phyloP scores from a whole-genome alignment of 2,329 filamentous ascomycete species.

The Penicillium brevicompactum region DNA sequence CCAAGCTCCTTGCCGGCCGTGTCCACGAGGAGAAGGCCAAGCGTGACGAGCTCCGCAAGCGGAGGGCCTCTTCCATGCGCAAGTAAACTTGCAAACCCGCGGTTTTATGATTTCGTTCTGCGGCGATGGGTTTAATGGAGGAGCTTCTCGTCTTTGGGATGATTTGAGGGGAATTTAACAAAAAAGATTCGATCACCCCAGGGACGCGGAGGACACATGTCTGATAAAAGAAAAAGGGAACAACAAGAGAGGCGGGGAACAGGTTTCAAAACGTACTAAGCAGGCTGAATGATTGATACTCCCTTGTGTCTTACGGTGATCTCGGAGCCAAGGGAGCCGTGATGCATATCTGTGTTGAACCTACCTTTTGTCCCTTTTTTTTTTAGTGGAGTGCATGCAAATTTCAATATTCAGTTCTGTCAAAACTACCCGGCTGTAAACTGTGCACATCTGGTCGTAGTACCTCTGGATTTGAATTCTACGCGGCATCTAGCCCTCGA shows the following conservation, averaged over 20 bases:
- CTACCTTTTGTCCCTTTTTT: conserved; percentile 29
- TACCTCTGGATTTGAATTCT: background rate
- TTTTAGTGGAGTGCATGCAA: conserved; percentile 33
- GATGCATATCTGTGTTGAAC: conserved; percentile 27
- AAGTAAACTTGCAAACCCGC: conserved; percentile 57
- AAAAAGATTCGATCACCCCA: conserved; percentile 24
- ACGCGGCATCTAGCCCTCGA: background rate
- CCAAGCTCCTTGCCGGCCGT: conserved; percentile 94
- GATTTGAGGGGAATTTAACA: conserved; percentile 24
- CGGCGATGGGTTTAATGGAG: conserved; percentile 37
- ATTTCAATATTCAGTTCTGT: conserved; percentile 25
- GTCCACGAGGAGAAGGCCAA: conserved; percentile 92
- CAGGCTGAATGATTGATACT: conserved; percentile 24
- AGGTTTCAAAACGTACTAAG: conserved; percentile 21
- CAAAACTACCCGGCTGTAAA: conserved; percentile 4
- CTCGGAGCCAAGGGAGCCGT: conserved; percentile 17
- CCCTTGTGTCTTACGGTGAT: conserved; percentile 21
- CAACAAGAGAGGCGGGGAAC: conserved; percentile 19
- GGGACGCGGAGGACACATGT: conserved; percentile 26
- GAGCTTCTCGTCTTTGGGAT: conserved; percentile 39
- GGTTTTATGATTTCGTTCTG: conserved; percentile 34
- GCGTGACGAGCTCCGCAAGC: conserved; percentile 94
- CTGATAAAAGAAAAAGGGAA: conserved; percentile 24
- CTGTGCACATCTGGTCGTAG: background rate
- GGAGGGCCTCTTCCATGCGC: conserved; percentile 94